Conservation (phyloP, 345 rosid species). For the Sonneratia alba region DNA sequence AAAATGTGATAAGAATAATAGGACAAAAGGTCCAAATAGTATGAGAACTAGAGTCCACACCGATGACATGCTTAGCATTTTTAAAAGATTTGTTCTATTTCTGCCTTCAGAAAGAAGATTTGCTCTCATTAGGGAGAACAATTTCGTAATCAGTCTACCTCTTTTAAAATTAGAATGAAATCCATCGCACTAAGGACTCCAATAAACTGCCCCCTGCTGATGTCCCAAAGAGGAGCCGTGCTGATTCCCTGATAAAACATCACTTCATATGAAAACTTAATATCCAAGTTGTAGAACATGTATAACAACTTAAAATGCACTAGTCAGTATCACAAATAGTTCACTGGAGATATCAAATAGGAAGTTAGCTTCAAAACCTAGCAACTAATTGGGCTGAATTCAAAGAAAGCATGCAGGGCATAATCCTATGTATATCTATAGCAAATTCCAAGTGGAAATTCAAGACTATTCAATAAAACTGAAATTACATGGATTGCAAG, state of each 20-base stretch:
- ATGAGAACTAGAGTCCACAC: neutral
- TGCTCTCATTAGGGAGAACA: neutral
- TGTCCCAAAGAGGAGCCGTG: constrained; percentile 70
- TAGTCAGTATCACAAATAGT: neutral
- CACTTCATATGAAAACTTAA: neutral
- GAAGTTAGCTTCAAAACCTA: neutral
- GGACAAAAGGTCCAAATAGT: neutral
- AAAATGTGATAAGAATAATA: neutral
- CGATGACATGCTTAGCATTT: neutral
- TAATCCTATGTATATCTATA: neutral
- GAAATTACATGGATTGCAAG: neutral
- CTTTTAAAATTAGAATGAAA: constrained; percentile 62
- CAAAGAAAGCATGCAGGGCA: neutral
- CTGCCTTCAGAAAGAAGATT: neutral
- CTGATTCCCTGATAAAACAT: constrained; percentile 47
- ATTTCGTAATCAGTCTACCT: constrained; percentile 26
- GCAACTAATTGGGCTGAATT: neutral
- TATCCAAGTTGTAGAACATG: neutral
- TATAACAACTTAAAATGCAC: neutral
- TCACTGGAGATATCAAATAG: neutral
- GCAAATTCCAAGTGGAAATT: neutral
- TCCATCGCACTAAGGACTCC: constrained; percentile 63
- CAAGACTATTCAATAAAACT: neutral
- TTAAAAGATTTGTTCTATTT: neutral
- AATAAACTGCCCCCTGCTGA: constrained; percentile 45